Evolutionary conservation across 2,329 filamentous ascomycete genomes (phyloP).

Genomic region (Magnaporthiopsis poae): DNA sequence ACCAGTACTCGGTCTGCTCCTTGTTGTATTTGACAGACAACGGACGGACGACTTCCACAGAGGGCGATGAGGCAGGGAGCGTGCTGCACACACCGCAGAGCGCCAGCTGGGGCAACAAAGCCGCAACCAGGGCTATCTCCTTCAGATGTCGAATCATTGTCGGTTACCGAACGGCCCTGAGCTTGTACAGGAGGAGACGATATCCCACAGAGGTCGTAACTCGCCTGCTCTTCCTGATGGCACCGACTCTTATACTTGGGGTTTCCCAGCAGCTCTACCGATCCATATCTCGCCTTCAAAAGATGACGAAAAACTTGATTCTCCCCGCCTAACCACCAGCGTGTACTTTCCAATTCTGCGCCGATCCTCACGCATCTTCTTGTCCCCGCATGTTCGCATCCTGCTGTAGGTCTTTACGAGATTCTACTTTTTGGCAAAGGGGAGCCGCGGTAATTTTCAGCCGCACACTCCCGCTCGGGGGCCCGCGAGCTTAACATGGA

Average conservation of each 20-base stretch:
- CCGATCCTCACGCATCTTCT: too few relatives aligned
- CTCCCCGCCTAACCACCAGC: neutral
- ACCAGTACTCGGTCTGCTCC: conserved; percentile 2
- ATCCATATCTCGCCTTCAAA: neutral
- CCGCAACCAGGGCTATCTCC: neutral
- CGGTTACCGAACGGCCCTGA: neutral
- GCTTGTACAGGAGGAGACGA: too few relatives aligned
- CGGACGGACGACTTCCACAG: neutral
- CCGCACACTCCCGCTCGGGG: too few relatives aligned
- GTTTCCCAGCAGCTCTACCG: too few relatives aligned
- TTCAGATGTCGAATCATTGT: neutral
- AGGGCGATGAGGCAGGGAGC: neutral
- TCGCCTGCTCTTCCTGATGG: neutral
- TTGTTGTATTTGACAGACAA: neutral
- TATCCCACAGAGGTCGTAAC: neutral
- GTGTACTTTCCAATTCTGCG: neutral
- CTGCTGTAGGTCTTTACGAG: neutral
- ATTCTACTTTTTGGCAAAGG: neutral
- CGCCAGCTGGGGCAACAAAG: neutral
- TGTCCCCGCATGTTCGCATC: too few relatives aligned
- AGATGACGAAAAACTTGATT: neutral
- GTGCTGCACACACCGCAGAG: neutral
- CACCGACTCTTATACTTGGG: neutral
- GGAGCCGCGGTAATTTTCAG: neutral
- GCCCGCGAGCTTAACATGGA: neutral